Conservation (phyloP, 2,329 filamentous ascomycete genomes). For the Aspergillus niger region DNA sequence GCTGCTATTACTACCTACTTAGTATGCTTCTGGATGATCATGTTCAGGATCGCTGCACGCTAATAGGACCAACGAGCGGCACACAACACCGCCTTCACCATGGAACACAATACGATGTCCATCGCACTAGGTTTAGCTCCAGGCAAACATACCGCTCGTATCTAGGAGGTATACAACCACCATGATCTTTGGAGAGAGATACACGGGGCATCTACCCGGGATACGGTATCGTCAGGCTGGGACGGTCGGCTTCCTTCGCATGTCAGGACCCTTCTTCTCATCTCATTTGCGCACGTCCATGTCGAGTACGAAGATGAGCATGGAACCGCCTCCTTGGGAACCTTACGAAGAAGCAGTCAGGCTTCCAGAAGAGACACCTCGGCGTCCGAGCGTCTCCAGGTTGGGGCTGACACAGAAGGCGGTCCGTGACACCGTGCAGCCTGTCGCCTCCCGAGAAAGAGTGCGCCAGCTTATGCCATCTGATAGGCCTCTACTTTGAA, state of each 20-base stretch:
- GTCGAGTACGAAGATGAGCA: background rate
- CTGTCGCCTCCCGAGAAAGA: constrained; percentile 26
- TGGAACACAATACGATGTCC: background rate
- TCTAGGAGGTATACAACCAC: background rate
- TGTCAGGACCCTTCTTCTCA: background rate
- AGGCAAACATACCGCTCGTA: background rate
- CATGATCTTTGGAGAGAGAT: no score
- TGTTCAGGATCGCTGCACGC: constrained; percentile 14
- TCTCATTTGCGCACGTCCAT: background rate
- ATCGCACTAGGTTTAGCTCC: constrained; percentile 1
- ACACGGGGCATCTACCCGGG: background rate
- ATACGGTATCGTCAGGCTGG: background rate
- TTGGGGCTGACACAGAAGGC: constrained; percentile 22
- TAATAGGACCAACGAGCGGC: constrained; percentile 21
- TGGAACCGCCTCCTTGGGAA: background rate
- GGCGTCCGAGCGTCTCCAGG: constrained; percentile 21
- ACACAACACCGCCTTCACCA: constrained; percentile 18
- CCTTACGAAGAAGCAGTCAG: background rate
- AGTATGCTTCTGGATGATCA: constrained; percentile 1
- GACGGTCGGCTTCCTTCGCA: background rate
- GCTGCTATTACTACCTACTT: background rate
- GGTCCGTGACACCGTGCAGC: constrained; percentile 31
- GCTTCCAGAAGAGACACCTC: constrained; percentile 1
- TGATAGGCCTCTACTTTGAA: constrained; percentile 15
- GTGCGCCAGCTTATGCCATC: constrained; percentile 11